A percentile compares a stretch with the other conserved stretches of the same genome.
Conservation (phyloP, 1,139 yeast genomes). For the Kodamaea derodonti region DNA sequence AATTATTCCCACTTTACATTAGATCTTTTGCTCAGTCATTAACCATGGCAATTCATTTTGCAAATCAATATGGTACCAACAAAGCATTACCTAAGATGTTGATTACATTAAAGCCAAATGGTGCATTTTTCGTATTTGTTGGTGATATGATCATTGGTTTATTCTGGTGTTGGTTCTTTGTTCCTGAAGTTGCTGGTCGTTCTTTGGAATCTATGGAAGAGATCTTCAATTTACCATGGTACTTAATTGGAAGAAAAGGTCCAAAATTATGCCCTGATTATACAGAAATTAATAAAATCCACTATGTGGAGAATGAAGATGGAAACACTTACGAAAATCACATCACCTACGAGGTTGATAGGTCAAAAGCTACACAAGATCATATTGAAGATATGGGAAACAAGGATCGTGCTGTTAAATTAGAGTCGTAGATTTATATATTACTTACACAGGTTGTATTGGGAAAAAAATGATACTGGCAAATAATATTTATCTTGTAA, state of each 20-base stretch:
- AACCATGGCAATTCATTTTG: conserved; percentile 57
- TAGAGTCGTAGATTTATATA: no score
- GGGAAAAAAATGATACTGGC: no score
- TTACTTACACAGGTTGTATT: no score
- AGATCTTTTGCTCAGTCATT: conserved; percentile 53
- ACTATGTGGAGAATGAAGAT: conserved; percentile 12
- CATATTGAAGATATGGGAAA: conserved; percentile 11
- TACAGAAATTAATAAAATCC: conserved; percentile 39
- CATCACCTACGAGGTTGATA: conserved; percentile 16
- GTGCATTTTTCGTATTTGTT: conserved; percentile 53
- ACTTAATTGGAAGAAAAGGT: conserved; percentile 52
- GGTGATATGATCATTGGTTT: conserved; percentile 41
- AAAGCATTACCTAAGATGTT: conserved; percentile 55
- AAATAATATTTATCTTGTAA: no score
- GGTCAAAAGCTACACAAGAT: conserved; percentile 10
- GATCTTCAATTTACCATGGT: conserved; percentile 57
- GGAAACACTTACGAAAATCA: conserved; percentile 21
- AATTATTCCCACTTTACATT: conserved; percentile 53
- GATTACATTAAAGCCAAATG: conserved; percentile 43
- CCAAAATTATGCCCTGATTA: conserved; percentile 50
- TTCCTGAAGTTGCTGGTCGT: conserved; percentile 53
- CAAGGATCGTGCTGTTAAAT: no score
- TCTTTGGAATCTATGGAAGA: conserved; percentile 57
- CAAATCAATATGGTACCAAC: conserved; percentile 58
- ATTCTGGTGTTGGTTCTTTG: conserved; percentile 49